phyloP scores from a whole-genome alignment of 768 basidiomycete species.

The Pholiota microspora region DNA sequence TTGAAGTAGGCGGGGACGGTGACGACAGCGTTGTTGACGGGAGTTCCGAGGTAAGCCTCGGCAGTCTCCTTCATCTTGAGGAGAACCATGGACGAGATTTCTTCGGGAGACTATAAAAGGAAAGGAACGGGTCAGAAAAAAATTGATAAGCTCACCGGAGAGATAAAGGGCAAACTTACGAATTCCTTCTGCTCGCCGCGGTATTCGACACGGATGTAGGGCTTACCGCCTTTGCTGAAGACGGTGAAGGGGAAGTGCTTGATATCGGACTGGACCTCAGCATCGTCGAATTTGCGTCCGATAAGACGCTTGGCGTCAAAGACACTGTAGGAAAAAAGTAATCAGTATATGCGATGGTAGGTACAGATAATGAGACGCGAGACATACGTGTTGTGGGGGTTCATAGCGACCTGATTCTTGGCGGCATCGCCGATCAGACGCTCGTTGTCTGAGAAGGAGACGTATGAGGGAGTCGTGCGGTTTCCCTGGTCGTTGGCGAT shows the following conservation, averaged over 20 bases:
- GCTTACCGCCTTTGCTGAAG: constrained; percentile 78
- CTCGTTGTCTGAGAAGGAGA: constrained; percentile 95
- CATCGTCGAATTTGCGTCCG: constrained; percentile 93
- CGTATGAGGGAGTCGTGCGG: constrained; percentile 98
- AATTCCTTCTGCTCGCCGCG: constrained; percentile 94
- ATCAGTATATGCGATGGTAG: neutral
- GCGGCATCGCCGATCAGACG: constrained; percentile 98
- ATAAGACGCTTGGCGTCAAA: constrained; percentile 99
- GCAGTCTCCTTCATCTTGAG: constrained; percentile 99
- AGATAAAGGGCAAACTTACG: constrained; percentile 48
- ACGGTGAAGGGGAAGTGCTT: neutral
- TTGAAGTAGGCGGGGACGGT: constrained; percentile 99
- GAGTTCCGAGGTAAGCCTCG: constrained; percentile 98
- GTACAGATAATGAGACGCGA: neutral
- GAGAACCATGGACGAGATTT: constrained; percentile 99
- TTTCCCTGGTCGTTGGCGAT: constrained; percentile 99
- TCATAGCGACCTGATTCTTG: constrained; percentile 99
- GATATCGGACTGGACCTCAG: constrained; percentile 11
- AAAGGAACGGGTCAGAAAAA: neutral
- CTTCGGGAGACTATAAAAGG: constrained; percentile 82
- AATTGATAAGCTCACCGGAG: neutral
- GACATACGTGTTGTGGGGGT: constrained; percentile 83
- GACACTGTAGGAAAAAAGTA: constrained; percentile 35
- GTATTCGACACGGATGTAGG: constrained; percentile 87
- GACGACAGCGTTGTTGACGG: constrained; percentile 98